Evolutionary conservation across 306 rosid species (phyloP), one percentile per base, ranked within the genome.

Genomic region (Gillenia trifoliata): DNA sequence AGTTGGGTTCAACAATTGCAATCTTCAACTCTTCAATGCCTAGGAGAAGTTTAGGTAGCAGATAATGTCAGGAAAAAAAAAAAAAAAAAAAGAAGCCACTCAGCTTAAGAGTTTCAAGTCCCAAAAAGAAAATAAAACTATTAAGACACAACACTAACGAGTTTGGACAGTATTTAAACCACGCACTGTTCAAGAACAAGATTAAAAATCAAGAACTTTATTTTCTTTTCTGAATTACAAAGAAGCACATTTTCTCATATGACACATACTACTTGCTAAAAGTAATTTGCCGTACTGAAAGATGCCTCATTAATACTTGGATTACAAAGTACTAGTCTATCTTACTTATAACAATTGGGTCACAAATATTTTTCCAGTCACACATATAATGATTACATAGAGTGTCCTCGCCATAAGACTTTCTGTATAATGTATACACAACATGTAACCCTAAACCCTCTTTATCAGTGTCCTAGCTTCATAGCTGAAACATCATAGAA

Each of bases 11-110:
- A 75, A 82, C 84, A 83, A 88, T 81, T 15, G 76, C 89, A 75
- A 93, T 79, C 86, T 87, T 84, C 84, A 93, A 74, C 75, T 93
- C 90, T 81, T 89, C 97, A 36, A 87, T 72, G 76, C 96, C 98
- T 93, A 78, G 60, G 56, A 74, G 11, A 47, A 61, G 79, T 76
- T 81, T 20, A 66, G 43, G 56, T 16, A 78, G 41, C 64, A 71
- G 64, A 83, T 6, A 57, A 78, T 61, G 36, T 47, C 64, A 57
- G 15, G 6, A 2, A 31, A 4, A 64, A 2, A 31, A 4, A 64
- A 26, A 61, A 49, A 26, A 66, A 34, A 71, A 28, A 43, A 67
- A 63, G 29, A n/a, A 6, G 38, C 55, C 29, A 50, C 68, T 78
- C 77, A 76, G 75, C 70, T 68, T 49, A 75, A 34, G 22, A 78